phyloP scores from a whole-genome alignment of 768 basidiomycete genomes.

The Psilocybe sp. region DNA sequence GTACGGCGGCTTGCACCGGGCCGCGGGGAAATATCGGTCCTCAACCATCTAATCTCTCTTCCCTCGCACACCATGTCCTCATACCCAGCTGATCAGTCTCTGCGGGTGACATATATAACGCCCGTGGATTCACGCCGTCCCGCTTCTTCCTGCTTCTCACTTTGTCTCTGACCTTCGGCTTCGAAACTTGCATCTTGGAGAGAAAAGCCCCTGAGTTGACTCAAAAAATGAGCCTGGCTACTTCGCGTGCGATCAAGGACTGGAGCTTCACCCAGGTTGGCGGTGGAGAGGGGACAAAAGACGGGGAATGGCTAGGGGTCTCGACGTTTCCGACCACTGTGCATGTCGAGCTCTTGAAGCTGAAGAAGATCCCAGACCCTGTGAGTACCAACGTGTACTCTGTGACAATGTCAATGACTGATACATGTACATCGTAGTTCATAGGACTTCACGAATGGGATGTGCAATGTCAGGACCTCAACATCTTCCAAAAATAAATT shows the following conservation, averaged over 20 bases:
- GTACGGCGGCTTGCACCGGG: too few relatives aligned
- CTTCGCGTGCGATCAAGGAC: slow-evolving; percentile 25
- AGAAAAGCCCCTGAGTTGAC: not conserved
- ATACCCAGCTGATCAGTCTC: not conserved
- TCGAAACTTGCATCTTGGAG: not conserved
- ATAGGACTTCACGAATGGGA: slow-evolving; percentile 84
- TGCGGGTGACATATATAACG: too few relatives aligned
- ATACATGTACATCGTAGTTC: slow-evolving; percentile 41
- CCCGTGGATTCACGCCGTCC: not conserved
- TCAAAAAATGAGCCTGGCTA: slow-evolving; percentile 6
- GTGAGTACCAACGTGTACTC: slow-evolving; percentile 36
- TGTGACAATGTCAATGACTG: not conserved
- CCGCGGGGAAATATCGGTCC: too few relatives aligned
- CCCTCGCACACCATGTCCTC: too few relatives aligned
- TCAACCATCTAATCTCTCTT: too few relatives aligned
- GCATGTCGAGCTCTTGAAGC: slow-evolving; percentile 79
- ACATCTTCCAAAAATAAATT: not conserved
- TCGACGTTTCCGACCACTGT: slow-evolving; percentile 79
- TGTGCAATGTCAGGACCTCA: slow-evolving; percentile 68
- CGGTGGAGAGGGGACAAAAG: slow-evolving; percentile 54
- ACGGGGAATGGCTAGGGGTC: slow-evolving; percentile 65
- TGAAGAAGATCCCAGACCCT: slow-evolving; percentile 78
- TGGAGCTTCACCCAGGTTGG: slow-evolving; percentile 73
- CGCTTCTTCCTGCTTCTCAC: too few relatives aligned
- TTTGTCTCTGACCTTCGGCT: too few relatives aligned